Conservation (phyloP, 306 rosid species). For the Sicyos edulis region DNA sequence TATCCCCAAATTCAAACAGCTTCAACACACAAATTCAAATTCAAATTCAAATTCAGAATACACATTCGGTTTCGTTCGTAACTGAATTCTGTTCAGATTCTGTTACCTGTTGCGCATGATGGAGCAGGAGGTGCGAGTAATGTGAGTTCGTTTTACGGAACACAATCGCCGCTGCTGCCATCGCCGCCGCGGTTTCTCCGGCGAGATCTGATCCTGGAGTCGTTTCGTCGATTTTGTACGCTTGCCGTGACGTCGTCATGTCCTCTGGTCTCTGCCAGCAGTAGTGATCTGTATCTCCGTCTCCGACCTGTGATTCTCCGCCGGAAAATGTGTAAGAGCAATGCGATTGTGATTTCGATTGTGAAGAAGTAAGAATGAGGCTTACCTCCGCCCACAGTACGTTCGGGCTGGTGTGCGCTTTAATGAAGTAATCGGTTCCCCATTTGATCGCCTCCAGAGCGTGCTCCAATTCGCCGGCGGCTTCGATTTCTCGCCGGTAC, state of each 20-base stretch:
- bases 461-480: conserved; percentile 71
- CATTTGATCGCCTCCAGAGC: conserved; percentile 90
- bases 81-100: neutral
- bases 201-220: conserved; percentile 98
- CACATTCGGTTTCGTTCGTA: neutral
- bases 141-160: conserved; percentile 77
- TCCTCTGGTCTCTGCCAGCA: conserved; percentile 99
- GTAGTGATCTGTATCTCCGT: conserved; percentile 95
- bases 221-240: conserved; percentile 69
- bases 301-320: conserved; percentile 58
- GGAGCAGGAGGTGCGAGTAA: conserved; percentile 73
- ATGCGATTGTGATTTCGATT: conserved; percentile 3
- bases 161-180: conserved; percentile 84
- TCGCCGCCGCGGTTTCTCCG: conserved; percentile 85
- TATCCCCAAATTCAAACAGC: conserved; percentile 92
- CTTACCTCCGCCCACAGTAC: conserved; percentile 93
- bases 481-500: conserved; percentile 51
- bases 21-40: conserved; percentile 27
- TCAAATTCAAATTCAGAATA: too few relatives aligned
- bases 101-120: conserved; percentile 77
- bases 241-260: conserved; percentile 93
- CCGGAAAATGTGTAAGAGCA: too few relatives aligned
- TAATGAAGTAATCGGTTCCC: conserved; percentile 97
- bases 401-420: conserved; percentile 86
- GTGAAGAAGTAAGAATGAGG: neutral